Conservation (phyloP, 73 alveolate species). For the Breviolum minutum region DNA sequence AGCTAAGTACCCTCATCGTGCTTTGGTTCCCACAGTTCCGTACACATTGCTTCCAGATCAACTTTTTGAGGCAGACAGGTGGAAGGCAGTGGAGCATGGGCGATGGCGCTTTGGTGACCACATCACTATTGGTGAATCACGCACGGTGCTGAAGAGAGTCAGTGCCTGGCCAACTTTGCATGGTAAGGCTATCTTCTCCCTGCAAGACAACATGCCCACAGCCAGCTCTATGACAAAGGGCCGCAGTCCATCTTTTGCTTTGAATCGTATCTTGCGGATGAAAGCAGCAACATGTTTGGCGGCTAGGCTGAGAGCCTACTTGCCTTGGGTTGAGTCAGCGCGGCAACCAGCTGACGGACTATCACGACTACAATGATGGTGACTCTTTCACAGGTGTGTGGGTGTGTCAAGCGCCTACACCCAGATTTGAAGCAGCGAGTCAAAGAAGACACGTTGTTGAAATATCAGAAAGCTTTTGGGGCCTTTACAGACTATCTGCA, state of each 20-base stretch:
- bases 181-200: background rate
- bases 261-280: background rate
- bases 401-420: background rate
- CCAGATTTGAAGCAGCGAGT: background rate
- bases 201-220: constrained; percentile 10
- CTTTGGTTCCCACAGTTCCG: background rate
- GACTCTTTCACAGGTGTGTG: background rate
- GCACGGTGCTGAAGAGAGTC: background rate
- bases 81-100: background rate
- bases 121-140: constrained; percentile 9
- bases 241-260: background rate
- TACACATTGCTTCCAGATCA: background rate
- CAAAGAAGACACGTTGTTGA: background rate
- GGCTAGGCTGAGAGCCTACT: background rate
- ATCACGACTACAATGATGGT: background rate
- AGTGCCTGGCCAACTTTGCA: background rate
- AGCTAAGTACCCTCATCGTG: background rate
- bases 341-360: background rate
- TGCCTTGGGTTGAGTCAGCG: background rate
- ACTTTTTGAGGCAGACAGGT: background rate
- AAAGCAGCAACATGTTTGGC: background rate
- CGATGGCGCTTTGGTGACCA: background rate
- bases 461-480: background rate
- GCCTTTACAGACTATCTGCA: background rate
- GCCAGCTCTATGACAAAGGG: constrained; percentile 25